These are phyloP conservation scores for Ogataea hybrid DNA, from an alignment of 1,139 yeast species.

Conservation along the genomic window DNA sequence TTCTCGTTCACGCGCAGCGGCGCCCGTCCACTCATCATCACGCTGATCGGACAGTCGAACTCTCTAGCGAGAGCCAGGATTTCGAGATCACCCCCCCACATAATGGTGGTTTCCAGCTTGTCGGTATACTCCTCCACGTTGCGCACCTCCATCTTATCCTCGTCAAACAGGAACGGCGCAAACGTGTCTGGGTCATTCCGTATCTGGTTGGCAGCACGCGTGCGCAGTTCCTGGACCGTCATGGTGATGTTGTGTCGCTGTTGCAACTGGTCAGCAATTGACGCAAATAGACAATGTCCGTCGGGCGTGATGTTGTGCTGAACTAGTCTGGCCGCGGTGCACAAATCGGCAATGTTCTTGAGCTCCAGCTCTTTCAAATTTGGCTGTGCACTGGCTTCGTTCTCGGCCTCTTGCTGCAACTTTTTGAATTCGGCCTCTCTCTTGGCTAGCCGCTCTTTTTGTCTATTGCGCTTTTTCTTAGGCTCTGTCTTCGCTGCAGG, in stretches of 20 bases:
- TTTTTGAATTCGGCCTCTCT: conserved; percentile 68
- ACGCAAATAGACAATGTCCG: conserved; percentile 91
- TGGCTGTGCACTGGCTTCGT: conserved; percentile 65
- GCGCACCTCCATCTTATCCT: conserved; percentile 56
- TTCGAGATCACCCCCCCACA: conserved; percentile 98
- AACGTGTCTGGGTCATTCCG: conserved; percentile 63
- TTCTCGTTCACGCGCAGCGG: conserved; percentile 57
- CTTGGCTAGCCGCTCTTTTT: conserved; percentile 76
- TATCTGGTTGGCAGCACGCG: conserved; percentile 66
- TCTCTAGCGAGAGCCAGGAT: conserved; percentile 72
- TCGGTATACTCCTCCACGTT: conserved; percentile 70
- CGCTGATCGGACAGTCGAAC: conserved; percentile 68
- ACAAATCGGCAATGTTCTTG: conserved; percentile 55
- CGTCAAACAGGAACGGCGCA: conserved; percentile 81
- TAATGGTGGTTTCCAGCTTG: conserved; percentile 68
- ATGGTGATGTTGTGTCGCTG: conserved; percentile 44
- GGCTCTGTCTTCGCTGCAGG: conserved; percentile 12
- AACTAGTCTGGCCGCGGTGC: conserved; percentile 45
- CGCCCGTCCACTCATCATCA: conserved; percentile 74
- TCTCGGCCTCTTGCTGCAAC: conserved; percentile 63
- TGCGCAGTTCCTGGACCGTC: conserved; percentile 55
- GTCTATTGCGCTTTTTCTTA: conserved; percentile 65
- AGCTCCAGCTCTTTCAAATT: conserved; percentile 72
- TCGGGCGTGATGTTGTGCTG: conserved; percentile 79
- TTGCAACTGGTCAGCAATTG: conserved; percentile 73